phyloP scores from a whole-genome alignment of 208 protist genomes.

The Histomonas meleagridis region DNA sequence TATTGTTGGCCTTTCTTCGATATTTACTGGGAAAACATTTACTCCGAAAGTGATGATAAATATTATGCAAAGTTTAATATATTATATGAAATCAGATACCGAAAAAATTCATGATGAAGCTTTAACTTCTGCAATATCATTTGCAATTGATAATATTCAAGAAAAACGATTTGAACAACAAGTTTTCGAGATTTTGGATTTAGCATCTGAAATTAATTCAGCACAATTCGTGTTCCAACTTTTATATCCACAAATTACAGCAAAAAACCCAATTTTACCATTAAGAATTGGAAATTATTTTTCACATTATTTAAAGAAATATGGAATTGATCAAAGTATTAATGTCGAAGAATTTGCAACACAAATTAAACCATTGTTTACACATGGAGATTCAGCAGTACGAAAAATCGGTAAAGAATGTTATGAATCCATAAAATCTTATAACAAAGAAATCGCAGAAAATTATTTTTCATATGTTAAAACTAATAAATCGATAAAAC shows the following conservation, averaged over 20 bases:
- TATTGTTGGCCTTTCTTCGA: not conserved
- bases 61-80: not conserved
- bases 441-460: too few species aligned
- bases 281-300: not conserved
- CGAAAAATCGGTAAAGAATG: constrained; percentile 13
- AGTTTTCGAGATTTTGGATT: not conserved
- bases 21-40: constrained; percentile 10
- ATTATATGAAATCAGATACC: not conserved
- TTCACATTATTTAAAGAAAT: not conserved
- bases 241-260: not conserved
- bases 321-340: not conserved
- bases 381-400: not conserved
- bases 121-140: not conserved
- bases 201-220: not conserved
- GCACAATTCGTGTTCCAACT: not conserved
- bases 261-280: not conserved
- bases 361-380: constrained; percentile 7
- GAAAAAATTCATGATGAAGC: constrained; percentile 16
- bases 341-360: not conserved
- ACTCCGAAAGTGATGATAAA: constrained; percentile 34
- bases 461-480: constrained; percentile 1
- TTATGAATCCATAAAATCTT: not conserved
- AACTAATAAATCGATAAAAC: not conserved
- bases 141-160: constrained; percentile 5
- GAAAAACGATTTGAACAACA: not conserved